Percentiles rank a stretch among this genome's conserved stretches.
These are phyloP conservation scores for Waitea zeae DNA, from an alignment of 1,284 basidiomycete genomes.

Conservation along the genomic window DNA sequence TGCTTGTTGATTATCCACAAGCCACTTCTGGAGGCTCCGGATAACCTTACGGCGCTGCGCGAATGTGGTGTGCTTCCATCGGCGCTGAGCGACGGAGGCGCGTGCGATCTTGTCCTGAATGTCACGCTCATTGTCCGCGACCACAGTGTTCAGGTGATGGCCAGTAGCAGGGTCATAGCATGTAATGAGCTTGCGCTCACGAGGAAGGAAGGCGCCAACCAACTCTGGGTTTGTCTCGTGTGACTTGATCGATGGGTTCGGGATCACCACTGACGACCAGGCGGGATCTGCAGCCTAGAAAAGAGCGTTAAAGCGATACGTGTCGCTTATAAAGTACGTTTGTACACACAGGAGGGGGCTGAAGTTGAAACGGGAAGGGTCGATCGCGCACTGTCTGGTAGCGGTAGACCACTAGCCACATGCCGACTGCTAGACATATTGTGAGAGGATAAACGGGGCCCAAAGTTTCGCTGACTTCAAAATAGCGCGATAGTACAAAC, in stretches of 20 bases:
- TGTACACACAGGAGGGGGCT: conserved; percentile 8
- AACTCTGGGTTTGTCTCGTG: conserved; percentile 43
- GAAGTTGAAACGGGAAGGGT: conserved; percentile 39
- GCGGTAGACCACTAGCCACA: conserved; percentile 57
- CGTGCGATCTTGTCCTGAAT: conserved; percentile 54
- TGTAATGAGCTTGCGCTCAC: conserved; percentile 59
- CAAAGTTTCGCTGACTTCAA: no score
- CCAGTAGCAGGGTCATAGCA: conserved; percentile 86
- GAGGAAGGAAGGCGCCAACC: conserved; percentile 26
- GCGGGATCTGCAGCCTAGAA: conserved; percentile 32
- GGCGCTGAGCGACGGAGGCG: conserved; percentile 51
- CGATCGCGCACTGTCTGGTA: conserved; percentile 57
- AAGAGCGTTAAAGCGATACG: not conserved
- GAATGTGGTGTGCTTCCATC: conserved; percentile 63
- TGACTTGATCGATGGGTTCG: conserved; percentile 39
- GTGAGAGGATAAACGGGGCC: conserved; percentile 28
- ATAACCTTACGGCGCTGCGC: conserved; percentile 66
- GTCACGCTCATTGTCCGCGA: conserved; percentile 49
- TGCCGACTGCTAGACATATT: conserved; percentile 52
- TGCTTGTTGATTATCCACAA: conserved; percentile 72
- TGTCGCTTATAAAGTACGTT: conserved; percentile 4
- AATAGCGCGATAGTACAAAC: no score
- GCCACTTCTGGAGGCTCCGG: conserved; percentile 78
- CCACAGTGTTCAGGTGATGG: conserved; percentile 51
- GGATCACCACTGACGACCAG: conserved; percentile 37